Base-by-base conservation (phyloP, 371 early-diverging fungal genomes). In the Syncephalastrum racemosum region DNA sequence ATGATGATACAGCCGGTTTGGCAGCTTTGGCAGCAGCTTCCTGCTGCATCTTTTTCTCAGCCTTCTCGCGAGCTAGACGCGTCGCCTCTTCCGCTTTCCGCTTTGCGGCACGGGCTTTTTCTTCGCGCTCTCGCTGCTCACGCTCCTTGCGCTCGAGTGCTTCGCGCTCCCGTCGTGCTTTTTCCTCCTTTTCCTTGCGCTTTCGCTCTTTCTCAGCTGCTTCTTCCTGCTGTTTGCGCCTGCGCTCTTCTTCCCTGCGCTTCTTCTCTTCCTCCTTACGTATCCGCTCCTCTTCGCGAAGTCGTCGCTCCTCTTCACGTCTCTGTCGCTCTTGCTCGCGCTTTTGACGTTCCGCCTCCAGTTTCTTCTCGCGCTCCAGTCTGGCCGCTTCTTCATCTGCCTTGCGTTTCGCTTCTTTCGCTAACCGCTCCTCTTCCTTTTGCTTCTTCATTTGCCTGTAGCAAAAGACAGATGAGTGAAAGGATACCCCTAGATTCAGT, bases 161-260 rank as follows among this genome's bases (percentile, higher is more conserved):
- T 65, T 75, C 70, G 36, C 61, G 51, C 54, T 79, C 75, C 13
- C 70, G 63, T 12, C 76, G 77, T 46, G 36, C 36, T 31, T 83
- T 46, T 72, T 79, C 69, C 66, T 84, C 79, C n/a, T 81, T 81
- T 22, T 82, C 83, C 49, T 76, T 78, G 40, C 85, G 77, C 19
- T 67, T 48, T 45, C 64, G 67, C 64, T 43, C 42, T 31, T 53
- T 18, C 18, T 18, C 19, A 45, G 40, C 41, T 79, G 71, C 59
- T 70, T 62, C 81, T 43, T 78, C 67, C 67, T 84, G 79, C 27
- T 81, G 82, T 53, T 75, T 75, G 36, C 84, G 80, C 48, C 77
- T 79, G 22, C 46, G 46, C 79, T 73, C 59, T 84, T 73, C 57
- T 77, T 79, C 58, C 79, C 80, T 23, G 74, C 76, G 46, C 46